These are phyloP conservation scores for Strobilomyces dryophilus DNA, from an alignment of 768 basidiomycete genomes.

Conservation along the genomic window DNA sequence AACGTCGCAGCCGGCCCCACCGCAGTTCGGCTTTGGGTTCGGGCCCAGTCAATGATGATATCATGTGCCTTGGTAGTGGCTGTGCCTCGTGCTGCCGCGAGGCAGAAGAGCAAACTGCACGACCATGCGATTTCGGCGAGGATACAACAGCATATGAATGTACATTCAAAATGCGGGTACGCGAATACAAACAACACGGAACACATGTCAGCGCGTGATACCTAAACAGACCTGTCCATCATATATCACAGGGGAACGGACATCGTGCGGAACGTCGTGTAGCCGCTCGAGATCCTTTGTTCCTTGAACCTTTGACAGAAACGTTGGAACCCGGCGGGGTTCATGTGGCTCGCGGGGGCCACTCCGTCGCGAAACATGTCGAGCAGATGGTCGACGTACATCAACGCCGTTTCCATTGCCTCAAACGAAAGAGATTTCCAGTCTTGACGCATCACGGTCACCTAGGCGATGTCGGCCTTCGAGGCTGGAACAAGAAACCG, in stretches of 20 bases:
- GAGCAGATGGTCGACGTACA: slow-evolving; percentile 33
- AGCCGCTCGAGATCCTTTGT: slow-evolving; percentile 9
- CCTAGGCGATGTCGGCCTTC: slow-evolving; percentile 4
- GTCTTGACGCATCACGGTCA: slow-evolving; percentile 26
- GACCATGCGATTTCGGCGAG: not conserved
- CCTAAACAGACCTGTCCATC: not conserved
- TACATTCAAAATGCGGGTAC: not conserved
- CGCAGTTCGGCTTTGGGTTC: too few relatives aligned
- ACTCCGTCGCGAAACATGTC: slow-evolving; percentile 24
- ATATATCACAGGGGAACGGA: slow-evolving; percentile 17
- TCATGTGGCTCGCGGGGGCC: slow-evolving; percentile 11
- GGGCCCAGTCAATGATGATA: too few relatives aligned
- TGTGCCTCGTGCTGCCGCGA: too few relatives aligned
- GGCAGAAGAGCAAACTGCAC: too few relatives aligned
- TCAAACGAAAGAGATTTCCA: slow-evolving; percentile 22
- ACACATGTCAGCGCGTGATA: not conserved
- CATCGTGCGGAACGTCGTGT: slow-evolving; percentile 13
- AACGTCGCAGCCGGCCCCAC: too few relatives aligned
- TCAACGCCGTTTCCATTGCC: slow-evolving; percentile 27
- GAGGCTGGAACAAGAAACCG: not conserved
- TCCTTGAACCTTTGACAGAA: slow-evolving; percentile 24
- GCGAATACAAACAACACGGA: not conserved
- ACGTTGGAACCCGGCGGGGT: slow-evolving; percentile 22
- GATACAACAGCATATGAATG: not conserved
- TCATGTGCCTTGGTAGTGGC: too few relatives aligned